Conservation (phyloP, 352 stramenopile species). For the Phytophthora palmivora region DNA sequence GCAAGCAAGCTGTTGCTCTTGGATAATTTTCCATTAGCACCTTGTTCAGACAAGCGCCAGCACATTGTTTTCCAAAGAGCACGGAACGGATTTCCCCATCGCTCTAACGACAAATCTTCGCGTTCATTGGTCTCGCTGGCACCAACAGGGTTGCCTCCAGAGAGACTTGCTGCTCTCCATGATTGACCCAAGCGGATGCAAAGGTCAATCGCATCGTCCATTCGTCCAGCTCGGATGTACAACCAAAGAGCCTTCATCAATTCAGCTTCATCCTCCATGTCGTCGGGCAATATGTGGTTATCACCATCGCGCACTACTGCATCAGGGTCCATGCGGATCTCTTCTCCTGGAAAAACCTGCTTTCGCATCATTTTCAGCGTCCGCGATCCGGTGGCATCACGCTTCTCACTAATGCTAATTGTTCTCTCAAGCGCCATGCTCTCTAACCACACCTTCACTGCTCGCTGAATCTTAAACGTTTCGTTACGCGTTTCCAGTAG, state of each 20-base stretch:
- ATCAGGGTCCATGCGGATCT: slow-evolving; percentile 76
- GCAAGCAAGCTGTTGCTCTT: slow-evolving; percentile 71
- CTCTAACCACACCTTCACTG: slow-evolving; percentile 84
- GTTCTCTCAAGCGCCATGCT: slow-evolving; percentile 77
- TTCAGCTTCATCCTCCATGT: slow-evolving; percentile 83
- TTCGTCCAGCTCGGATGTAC: slow-evolving; percentile 70
- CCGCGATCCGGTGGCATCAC: slow-evolving; percentile 52
- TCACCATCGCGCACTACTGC: slow-evolving; percentile 73
- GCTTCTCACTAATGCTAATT: slow-evolving; percentile 67
- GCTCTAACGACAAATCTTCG: slow-evolving; percentile 53
- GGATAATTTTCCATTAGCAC: slow-evolving; percentile 46
- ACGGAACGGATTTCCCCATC: slow-evolving; percentile 86
- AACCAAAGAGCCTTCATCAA: slow-evolving; percentile 81
- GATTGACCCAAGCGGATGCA: slow-evolving; percentile 78
- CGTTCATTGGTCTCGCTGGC: slow-evolving; percentile 63
- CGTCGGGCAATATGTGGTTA: slow-evolving; percentile 65
- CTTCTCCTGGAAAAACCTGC: slow-evolving; percentile 38
- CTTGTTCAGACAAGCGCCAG: slow-evolving; percentile 79
- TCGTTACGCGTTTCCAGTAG: slow-evolving; percentile 68
- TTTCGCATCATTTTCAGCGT: slow-evolving; percentile 75
- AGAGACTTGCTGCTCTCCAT: slow-evolving; percentile 83
- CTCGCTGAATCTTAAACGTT: slow-evolving; percentile 71
- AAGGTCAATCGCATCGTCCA: slow-evolving; percentile 72
- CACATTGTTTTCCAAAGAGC: slow-evolving; percentile 88
- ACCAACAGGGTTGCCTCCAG: slow-evolving; percentile 64